Base-by-base conservation (phyloP, 2,329 filamentous ascomycete genomes). In the Xylaria sp. region DNA sequence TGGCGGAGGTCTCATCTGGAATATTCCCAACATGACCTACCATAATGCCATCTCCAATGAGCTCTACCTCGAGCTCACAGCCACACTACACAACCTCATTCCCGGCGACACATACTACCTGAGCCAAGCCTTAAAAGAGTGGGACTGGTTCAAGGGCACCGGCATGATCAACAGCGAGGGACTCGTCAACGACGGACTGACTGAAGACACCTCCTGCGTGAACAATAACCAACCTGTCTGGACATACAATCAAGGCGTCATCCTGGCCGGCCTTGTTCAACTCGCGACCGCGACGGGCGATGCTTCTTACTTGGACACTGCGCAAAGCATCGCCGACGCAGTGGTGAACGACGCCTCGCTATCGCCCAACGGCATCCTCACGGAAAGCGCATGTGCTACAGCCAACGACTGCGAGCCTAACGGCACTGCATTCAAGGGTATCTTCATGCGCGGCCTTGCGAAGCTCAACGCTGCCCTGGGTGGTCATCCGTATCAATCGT, bases 341-440 rank as follows among this genome's bases (percentile, higher is more conserved):
- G 74, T 70, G 1, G 31, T 77, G 37, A 78, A 76, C 1, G 83
- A 84, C 51, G 59, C 69, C 1, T 72, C 74, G 0, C 73, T 86
- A 1, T 78, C 83, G 50, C 68, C 77, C 0, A 75, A 78, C 54
- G 79, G 81, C 20, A 80, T 85, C 8, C 72, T 87, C 0, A 82
- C 82, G 12, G 85, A 87, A 52, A 78, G 81, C 0, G 68, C 65
- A 3, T 77, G 78, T 23, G 80, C 78, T 6, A 77, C 77, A 15
- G 71, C 69, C 4, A 80, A 82, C 52, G 67, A 73, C 6, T 79
- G 78, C 67, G 72, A 76, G 51, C 71, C 73, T 20, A 75, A 79
- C 51, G 84, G 81, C 0, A 82, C 83, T 0, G 85, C 89, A 55
- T 91, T 91, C 82, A 91, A 91, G 74, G 89, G 89, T 0, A 82